Evolutionary conservation across 179 eudicot species (phyloP), one percentile per base, ranked within the genome.

Genomic region (Pouteria campechiana): DNA sequence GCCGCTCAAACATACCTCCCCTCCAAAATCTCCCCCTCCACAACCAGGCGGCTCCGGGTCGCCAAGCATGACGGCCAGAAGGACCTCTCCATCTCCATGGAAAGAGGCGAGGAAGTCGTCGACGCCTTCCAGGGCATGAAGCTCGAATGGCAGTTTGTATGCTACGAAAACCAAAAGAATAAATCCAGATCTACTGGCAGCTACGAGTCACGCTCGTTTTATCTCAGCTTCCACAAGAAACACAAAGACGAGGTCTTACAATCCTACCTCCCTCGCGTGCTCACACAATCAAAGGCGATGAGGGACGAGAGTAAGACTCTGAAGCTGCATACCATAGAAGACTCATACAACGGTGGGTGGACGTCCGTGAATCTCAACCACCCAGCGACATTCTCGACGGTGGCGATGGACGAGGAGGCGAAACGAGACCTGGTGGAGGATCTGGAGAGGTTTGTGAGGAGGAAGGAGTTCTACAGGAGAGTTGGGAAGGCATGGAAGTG

Each of bases 401-500:
- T 76, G 32, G 79, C 79, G 1, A 63, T 76, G 70, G 80, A 79
- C 4, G 7, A 44, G 0, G 63, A 57, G 21, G 19, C 43, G 20
- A 81, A 78, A 38, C 21, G 37, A 8, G 38, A 42, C 50, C 39
- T 78, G 4, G 29, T 75, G 12, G 57, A 53, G 12, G 84, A 79
- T 59, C 44, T 70, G n/a, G 71, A 67, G 7, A 56, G 68, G 62
- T 79, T 79, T 31, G 52, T 67, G 31, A 44, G 16, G 44, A 43
- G 81, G 55, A 69, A 61, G 17, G 81, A 77, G 17, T 67, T 46
- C 17, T 77, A 77, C 16, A 33, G 52, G 53, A 60, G 35, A 3
- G 68, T 77, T 0, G 84, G 84, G 10, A 77, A 77, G 60, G 80
- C 80, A 1, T 73, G 84, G 84, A 77, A 77, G 49, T 60, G 84